These are phyloP conservation scores for Euphrasia arctica DNA, from an alignment of 305 asterid species.

Conservation along the genomic window DNA sequence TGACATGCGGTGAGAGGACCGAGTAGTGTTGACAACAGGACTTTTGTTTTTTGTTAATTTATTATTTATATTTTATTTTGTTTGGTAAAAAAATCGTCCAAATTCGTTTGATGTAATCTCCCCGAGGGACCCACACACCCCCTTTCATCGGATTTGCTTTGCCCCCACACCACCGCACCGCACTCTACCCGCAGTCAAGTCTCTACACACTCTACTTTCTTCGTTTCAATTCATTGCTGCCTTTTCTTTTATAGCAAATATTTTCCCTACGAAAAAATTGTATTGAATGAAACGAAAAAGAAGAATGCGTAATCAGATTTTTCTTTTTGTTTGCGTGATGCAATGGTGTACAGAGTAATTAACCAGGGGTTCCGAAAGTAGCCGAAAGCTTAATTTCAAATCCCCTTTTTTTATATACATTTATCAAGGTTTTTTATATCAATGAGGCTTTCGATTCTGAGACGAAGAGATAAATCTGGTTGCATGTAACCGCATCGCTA, in stretches of 20 bases:
- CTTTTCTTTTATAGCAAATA: background rate
- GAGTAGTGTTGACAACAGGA: conserved; percentile 20
- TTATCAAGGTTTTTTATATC: conserved; percentile 20
- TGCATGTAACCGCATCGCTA: conserved; percentile 50
- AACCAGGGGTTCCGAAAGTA: background rate
- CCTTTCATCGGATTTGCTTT: conserved; percentile 21
- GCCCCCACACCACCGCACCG: background rate
- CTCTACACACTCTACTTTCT: background rate
- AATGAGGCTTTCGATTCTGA: conserved; percentile 43
- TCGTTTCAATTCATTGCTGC: conserved; percentile 26
- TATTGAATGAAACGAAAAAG: conserved; percentile 3
- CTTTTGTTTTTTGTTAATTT: background rate
- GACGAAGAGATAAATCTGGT: conserved; percentile 24
- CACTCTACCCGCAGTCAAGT: background rate
- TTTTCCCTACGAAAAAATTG: too few relatives aligned
- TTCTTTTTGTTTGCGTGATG: background rate
- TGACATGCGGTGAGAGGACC: conserved; percentile 24
- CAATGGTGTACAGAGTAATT: conserved; percentile 20
- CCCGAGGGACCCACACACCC: conserved; percentile 32
- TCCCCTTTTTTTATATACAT: background rate
- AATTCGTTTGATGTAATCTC: conserved; percentile 50
- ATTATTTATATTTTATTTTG: background rate
- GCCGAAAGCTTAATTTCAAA: background rate
- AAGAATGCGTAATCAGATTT: conserved; percentile 18
- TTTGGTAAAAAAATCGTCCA: conserved; percentile 33